Evolutionary conservation across 2,329 filamentous ascomycete genomes (phyloP), one percentile per base, ranked within the genome.

Genomic region (Aspergillus japonicus): DNA sequence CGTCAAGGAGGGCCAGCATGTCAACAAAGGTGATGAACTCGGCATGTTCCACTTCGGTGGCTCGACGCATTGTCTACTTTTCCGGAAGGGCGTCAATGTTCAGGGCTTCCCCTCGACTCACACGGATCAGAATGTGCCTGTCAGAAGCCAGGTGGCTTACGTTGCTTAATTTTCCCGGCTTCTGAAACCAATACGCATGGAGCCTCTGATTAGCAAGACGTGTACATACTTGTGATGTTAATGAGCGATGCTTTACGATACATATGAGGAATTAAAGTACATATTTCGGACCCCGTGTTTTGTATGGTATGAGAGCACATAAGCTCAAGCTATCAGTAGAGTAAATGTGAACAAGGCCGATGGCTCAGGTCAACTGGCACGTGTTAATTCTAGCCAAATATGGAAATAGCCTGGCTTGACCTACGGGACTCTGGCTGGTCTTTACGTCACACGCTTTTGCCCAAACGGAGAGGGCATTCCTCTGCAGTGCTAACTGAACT

Each of bases 11-110:
- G 89, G 88, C 0, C 82, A 91, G 70, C 80, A 82, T 55, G 69
- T 92, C 16, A 79, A 79, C 55, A 92, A 91, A 79, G 90, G 90
- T 1, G 84, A 91, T 4, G 78, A 91, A 76, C 79, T 87, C 44
- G 89, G 89, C 47, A 91, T 91, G 88, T 92, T 92, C 74, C 89
- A 92, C 69, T 92, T 88, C 70, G 89, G 89, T n/a, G 89, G 90
- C 0, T 88, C 84, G 6, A 86, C 85, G 1, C 86, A 90, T 69
- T 90, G 87, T 66, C 69, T 92, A 65, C 69, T 92, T 2, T 91
- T 92, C 39, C 14, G 39, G 39, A 44, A 44, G 39, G 16, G 39
- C 39, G 39, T 44, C 39, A 44, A 44, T 44, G 39, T 44, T 19
- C 39, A 44, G n/a, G 39, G 39, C 39, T 44, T 44, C 39, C 39